A percentile compares a stretch with the other conserved stretches of the same genome.
These are phyloP conservation scores for Chaetomidium leptoderma DNA, from an alignment of 495 filamentous ascomycete genomes.

Conservation along the genomic window DNA sequence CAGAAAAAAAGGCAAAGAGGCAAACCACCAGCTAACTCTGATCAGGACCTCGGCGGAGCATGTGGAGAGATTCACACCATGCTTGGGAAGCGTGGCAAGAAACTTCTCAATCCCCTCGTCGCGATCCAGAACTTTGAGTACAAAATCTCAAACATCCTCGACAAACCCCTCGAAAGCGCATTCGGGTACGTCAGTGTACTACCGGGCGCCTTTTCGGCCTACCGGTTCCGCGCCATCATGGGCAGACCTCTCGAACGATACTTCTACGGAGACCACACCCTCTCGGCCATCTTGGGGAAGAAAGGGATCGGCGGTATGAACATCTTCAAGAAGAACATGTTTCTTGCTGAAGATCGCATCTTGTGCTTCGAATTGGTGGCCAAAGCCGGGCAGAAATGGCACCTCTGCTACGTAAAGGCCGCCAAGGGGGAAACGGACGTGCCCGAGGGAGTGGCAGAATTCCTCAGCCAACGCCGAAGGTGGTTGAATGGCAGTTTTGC, in stretches of 20 bases:
- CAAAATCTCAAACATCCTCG: conserved; percentile 98
- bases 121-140: conserved; percentile 99
- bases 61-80: conserved; percentile 99
- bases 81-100: conserved; percentile 88
- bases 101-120: conserved; percentile 91
- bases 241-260: conserved; percentile 95
- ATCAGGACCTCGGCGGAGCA: conserved; percentile 91
- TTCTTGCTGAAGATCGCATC: conserved; percentile 99
- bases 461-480: conserved; percentile 94
- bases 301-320: conserved; percentile 99
- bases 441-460: conserved; percentile 92
- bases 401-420: conserved; percentile 94
- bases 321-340: conserved; percentile 99
- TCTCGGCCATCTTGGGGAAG: conserved; percentile 89
- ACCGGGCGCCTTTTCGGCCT: conserved; percentile 97
- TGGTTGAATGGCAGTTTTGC: conserved; percentile 99
- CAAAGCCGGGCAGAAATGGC: conserved; percentile 98
- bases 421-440: conserved; percentile 99
- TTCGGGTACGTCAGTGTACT: conserved; percentile 98
- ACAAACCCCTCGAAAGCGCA: conserved; percentile 93
- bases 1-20: no score
- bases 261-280: conserved; percentile 98
- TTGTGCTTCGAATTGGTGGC: conserved; percentile 98
- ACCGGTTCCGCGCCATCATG: conserved; percentile 97
- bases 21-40: no score